Evolutionary conservation across 768 basidiomycete species (phyloP).

Genomic region (Tylopilus plumbeoviolaceoides): DNA sequence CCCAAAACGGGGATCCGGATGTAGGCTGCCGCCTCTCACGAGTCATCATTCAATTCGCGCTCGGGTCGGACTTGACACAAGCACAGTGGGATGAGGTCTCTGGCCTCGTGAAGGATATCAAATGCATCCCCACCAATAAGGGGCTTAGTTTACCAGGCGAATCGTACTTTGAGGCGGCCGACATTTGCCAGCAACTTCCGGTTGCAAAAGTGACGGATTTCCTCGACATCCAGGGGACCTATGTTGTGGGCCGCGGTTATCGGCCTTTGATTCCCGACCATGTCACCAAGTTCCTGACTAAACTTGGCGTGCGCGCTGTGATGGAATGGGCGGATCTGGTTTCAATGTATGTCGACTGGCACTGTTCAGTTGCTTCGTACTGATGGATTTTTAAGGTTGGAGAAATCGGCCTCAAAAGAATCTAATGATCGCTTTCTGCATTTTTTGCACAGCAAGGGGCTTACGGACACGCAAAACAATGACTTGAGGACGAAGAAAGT

Average conservation of each 20-base stretch:
- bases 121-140: constrained; percentile 69
- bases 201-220: constrained; percentile 4
- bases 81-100: constrained; percentile 52
- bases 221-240: background rate
- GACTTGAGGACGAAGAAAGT: constrained; percentile 3
- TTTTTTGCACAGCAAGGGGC: constrained; percentile 33
- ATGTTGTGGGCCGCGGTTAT: background rate
- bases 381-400: constrained; percentile 6
- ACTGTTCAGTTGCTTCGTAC: constrained; percentile 26
- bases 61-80: constrained; percentile 50
- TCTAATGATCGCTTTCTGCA: constrained; percentile 33
- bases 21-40: constrained; percentile 54
- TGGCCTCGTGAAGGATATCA: constrained; percentile 42
- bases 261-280: background rate
- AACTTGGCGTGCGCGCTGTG: constrained; percentile 35
- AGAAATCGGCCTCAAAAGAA: constrained; percentile 6
- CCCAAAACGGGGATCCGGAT: constrained; percentile 22
- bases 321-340: constrained; percentile 11
- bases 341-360: constrained; percentile 35
- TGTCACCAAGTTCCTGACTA: constrained; percentile 1
- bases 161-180: constrained; percentile 78
- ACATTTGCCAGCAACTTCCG: constrained; percentile 51
- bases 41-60: constrained; percentile 71
- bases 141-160: constrained; percentile 69
- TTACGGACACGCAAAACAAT: too few species aligned